Percentiles rank a stretch among this genome's conserved stretches.
phyloP scores from a whole-genome alignment of 2,329 filamentous ascomycete species.

The Fusarium fujikuroi region DNA sequence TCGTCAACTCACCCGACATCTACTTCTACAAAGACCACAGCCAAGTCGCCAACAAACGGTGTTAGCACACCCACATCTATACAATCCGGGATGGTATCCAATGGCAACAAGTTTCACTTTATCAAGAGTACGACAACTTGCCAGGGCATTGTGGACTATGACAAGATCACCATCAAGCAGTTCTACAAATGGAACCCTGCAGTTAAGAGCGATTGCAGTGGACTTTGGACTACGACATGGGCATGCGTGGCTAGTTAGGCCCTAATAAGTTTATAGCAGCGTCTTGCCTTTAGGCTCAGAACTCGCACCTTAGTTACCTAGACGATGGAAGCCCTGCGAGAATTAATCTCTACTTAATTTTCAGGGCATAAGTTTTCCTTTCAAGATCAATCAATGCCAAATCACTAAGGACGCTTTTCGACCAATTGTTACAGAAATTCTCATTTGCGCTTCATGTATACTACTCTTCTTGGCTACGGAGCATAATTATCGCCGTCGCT shows the following conservation, averaged over 20 bases:
- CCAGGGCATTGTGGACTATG: not conserved
- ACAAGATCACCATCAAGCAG: conserved; percentile 1
- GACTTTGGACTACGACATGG: not conserved
- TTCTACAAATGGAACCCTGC: not conserved
- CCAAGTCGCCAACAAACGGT: not conserved
- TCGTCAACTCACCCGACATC: not conserved
- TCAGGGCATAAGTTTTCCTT: too few relatives aligned
- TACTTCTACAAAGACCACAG: not conserved
- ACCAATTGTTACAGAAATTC: too few relatives aligned
- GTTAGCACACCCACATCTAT: not conserved
- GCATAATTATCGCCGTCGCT: too few relatives aligned
- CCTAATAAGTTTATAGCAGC: not conserved
- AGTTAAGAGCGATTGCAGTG: not conserved
- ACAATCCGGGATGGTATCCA: not conserved
- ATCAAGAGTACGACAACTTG: not conserved
- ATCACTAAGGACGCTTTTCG: too few relatives aligned
- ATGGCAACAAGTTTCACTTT: conserved; percentile 10
- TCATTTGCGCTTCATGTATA: too few relatives aligned
- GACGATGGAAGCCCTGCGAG: not conserved
- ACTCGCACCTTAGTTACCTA: not conserved
- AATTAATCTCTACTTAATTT: not conserved
- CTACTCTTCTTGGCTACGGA: too few relatives aligned
- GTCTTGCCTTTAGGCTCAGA: not conserved
- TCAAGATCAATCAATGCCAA: too few relatives aligned
- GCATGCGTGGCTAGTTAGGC: not conserved